These are phyloP conservation scores for Draba incana DNA, from an alignment of 345 rosid genomes.

Conservation along the genomic window DNA sequence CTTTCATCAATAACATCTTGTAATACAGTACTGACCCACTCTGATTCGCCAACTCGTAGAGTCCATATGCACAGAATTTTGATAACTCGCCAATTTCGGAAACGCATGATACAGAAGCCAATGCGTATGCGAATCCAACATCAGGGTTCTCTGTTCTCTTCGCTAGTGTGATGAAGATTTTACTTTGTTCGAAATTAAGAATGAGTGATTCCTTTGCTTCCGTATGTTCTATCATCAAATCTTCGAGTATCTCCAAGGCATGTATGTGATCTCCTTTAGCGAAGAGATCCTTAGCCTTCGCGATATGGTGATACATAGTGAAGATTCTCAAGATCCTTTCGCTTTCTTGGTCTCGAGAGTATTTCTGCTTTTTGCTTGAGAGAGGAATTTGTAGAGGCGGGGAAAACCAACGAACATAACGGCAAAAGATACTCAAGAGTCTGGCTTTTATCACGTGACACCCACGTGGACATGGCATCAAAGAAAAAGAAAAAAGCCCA, in stretches of 20 bases:
- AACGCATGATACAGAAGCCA: background rate
- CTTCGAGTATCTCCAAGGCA: conserved; percentile 14
- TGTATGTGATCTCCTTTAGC: background rate
- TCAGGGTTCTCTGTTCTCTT: background rate
- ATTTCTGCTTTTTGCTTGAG: background rate
- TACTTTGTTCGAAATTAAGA: background rate
- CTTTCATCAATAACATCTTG: conserved; percentile 9
- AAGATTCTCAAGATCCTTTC: conserved; percentile 4
- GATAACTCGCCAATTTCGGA: background rate
- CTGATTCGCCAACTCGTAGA: background rate
- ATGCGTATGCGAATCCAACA: background rate
- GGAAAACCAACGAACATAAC: too few relatives aligned
- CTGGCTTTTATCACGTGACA: too few relatives aligned
- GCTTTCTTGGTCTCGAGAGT: conserved; percentile 18
- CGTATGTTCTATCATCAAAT: background rate
- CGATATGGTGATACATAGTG: background rate
- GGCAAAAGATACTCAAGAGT: too few relatives aligned
- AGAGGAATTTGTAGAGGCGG: background rate
- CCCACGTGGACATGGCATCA: too few relatives aligned
- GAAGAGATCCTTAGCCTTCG: background rate
- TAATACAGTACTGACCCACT: background rate
- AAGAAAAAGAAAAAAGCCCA: too few relatives aligned
- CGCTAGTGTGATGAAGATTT: background rate
- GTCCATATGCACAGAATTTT: conserved; percentile 1
- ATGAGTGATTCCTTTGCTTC: background rate